A percentile compares a stretch with the other conserved stretches of the same genome.
Evolutionary conservation across 768 basidiomycete species (phyloP).

Genomic region (Trametes cubensis): DNA sequence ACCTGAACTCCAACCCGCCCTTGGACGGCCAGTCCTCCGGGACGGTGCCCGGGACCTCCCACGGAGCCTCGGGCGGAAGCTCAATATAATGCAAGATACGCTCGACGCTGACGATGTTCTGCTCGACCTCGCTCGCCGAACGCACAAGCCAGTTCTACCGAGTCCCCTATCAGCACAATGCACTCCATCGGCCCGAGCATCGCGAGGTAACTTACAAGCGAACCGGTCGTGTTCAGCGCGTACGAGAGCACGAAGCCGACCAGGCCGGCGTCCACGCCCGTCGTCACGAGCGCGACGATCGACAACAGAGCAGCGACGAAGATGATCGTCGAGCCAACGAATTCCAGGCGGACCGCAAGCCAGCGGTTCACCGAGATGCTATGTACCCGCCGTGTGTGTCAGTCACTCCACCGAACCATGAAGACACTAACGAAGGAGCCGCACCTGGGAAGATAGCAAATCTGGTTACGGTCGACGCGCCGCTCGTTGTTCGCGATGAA

Average conservation of each 20-base stretch:
- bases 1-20: constrained; percentile 77
- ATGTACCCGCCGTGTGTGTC: constrained; percentile 43
- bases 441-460: constrained; percentile 50
- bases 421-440: background rate
- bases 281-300: constrained; percentile 69
- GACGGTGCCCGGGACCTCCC: constrained; percentile 61
- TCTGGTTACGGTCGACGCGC: constrained; percentile 84
- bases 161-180: background rate
- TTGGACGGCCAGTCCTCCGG: constrained; percentile 71
- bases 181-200: background rate
- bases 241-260: constrained; percentile 88
- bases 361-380: constrained; percentile 80
- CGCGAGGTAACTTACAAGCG: constrained; percentile 55
- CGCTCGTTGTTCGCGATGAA: constrained; percentile 72
- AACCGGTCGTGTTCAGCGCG: constrained; percentile 80
- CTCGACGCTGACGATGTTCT: constrained; percentile 89
- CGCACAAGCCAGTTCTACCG: constrained; percentile 80
- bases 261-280: constrained; percentile 81
- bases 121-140: constrained; percentile 85
- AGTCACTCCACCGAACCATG: constrained; percentile 31
- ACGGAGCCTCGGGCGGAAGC: constrained; percentile 72
- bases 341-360: constrained; percentile 83
- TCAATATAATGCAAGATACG: constrained; percentile 82
- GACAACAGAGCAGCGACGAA: constrained; percentile 69
- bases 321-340: constrained; percentile 81